A percentile compares a stretch with the other conserved stretches of the same genome.
Evolutionary conservation across 352 stramenopile genomes (phyloP).

Genomic region (Phytopythium vexans): DNA sequence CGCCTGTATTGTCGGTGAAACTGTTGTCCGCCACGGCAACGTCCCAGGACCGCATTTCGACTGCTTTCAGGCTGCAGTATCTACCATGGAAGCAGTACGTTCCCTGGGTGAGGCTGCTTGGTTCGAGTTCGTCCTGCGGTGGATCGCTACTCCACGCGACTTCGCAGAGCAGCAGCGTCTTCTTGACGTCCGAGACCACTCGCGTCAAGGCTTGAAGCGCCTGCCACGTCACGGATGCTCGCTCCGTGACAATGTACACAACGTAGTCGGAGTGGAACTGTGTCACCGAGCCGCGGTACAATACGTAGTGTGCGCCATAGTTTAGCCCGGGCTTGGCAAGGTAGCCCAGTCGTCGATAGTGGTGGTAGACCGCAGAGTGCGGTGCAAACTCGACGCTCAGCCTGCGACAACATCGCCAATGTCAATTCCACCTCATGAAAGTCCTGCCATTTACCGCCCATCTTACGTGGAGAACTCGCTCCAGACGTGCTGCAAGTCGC

Average conservation of each 20-base stretch:
- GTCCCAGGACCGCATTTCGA: no score
- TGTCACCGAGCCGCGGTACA: conserved; percentile 55
- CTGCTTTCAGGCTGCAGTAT: no score
- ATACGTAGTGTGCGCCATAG: conserved; percentile 64
- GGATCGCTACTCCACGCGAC: conserved; percentile 9
- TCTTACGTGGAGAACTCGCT: conserved; percentile 26
- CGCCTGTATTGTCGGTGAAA: no score
- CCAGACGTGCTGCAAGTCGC: conserved; percentile 26
- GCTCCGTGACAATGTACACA: conserved; percentile 35
- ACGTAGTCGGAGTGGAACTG: conserved; percentile 76
- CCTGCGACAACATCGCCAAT: conserved; percentile 6
- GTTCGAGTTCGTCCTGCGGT: no score
- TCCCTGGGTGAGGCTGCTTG: no score
- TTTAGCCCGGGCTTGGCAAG: conserved; percentile 55
- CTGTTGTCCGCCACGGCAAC: no score
- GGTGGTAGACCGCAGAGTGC: conserved; percentile 46
- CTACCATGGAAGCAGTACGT: no score
- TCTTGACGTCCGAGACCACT: conserved; percentile 74
- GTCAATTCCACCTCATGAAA: background rate
- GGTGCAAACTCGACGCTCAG: conserved; percentile 26
- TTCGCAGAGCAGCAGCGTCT: conserved; percentile 65
- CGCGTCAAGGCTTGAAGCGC: conserved; percentile 66
- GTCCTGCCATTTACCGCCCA: background rate
- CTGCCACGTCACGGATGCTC: conserved; percentile 31
- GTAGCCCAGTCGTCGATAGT: conserved; percentile 59